Evolutionary conservation across 2,329 filamentous ascomycete genomes (phyloP), one percentile per base, ranked within the genome.

Genomic region (Cephalotrichum gorgonifer): DNA sequence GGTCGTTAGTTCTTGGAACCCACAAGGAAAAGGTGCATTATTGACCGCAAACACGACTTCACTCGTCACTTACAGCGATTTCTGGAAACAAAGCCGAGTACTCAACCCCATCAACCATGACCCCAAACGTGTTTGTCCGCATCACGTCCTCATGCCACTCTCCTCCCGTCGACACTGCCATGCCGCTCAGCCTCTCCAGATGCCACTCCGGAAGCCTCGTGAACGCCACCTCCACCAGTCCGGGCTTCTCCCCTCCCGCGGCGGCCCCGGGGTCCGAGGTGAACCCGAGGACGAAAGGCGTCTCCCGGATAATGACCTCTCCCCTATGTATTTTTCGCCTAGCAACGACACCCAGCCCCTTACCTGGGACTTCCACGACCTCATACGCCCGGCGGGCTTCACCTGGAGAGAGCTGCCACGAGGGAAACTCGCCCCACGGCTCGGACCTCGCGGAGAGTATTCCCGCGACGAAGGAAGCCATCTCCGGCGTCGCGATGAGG

Each of bases 301-400:
- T 53, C 57, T 68, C 65, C 4, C 57, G 52, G 59, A 70, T 64
- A 48, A 69, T 54, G 35, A 60, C 55, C 46, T 68, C 64, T 3
- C 62, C 58, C 3, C 56, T 54, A 6, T 51, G 50, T 43, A 69
- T 66, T 6, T 6, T 50, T 2, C 63, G 57, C 6, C 54, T 64
- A 1, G 66, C 65, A 2, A 67, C 49, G 6, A 64, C 54, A 1
- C 66, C 66, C 26, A 60, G 60, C 5, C 62, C 64, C 39, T 63
- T 65, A 4, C 57, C 59, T 1, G 58, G 54, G 0, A 64, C 52
- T 5, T 61, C 57, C 3, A 55, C 50, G 2, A 66, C 44, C 33
- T 59, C 47, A 30, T 63, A 66, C 1, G 58, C 52, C 8, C 51
- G 44, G 1, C n/a, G 23, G 17, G 15, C 3, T 7, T 17, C 17